Base-by-base conservation (phyloP, 768 basidiomycete species). In the Lactarius sp. region DNA sequence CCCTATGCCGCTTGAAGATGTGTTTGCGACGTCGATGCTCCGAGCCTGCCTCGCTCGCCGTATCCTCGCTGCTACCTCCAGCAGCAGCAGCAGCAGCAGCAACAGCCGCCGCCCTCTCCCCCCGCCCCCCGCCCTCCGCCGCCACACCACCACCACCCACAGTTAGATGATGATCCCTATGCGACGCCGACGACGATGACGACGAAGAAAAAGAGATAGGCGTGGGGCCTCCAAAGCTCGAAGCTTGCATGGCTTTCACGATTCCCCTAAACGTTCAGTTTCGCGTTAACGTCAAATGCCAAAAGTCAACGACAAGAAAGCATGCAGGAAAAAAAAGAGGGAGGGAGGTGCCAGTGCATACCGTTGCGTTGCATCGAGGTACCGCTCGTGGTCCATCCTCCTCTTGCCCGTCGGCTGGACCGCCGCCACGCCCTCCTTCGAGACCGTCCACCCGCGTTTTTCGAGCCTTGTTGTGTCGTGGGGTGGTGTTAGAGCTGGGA, bases 301-400 rank as follows among this genome's bases (percentile, higher is more conserved):
- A n/a, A 27, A 27, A 27, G 27, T 27, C 27, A 27, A 27, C 2
- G 27, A 27, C 27, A 27, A 27, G 27, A 27, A 27, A 27, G 27
- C 27, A 3, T 27, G 27, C 27, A 27, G n/a, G n/a, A n/a, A n/a
- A n/a, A n/a, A n/a, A n/a, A n/a, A n/a, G n/a, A 27, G 36, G 36
- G 10, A 37, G 36, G 36, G 9, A n/a, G n/a, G n/a, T n/a, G n/a
- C n/a, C n/a, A n/a, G n/a, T 7, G 44, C 60, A 50, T 4, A 61
- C 60, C 59, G 52, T 12, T 64, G 63, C n/a, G 63, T 64, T 18
- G 14, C 52, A 16, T 64, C 63, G 18, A 64, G 37, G 18, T 64
- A 61, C 2, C 4, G 46, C 12, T 64, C 59, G 14, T n/a, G 52
- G 27, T 64, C 41, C 47, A 51, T 27, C 8, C 10, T 7, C 12